Base-by-base conservation (phyloP, 352 stramenopile species). In the Aphanomyces invadans region DNA sequence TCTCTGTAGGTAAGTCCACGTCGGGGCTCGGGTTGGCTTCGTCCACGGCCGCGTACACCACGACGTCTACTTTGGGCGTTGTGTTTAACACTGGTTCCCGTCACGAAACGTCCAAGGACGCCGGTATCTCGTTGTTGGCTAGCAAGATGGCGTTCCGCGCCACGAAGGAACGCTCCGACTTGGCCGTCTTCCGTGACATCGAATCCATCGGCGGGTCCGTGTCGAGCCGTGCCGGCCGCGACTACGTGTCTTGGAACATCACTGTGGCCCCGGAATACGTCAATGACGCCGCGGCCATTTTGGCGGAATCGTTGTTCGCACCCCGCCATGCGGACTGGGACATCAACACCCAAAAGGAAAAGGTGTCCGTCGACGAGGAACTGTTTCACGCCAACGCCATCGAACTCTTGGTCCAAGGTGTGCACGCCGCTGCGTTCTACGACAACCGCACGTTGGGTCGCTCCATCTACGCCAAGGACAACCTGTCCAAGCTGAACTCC, bases 121-220 rank as follows among this genome's bases (percentile, higher is more conserved):
- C 80, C n/a, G 85, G 85, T 31, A 49, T 92, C 19, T 81, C 85
- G 74, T 79, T 90, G 75, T 76, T 94, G 48, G 87, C 87, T 49
- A 73, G 80, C 65, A 89, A 92, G 74, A 83, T 91, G 80, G 83
- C 85, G 33, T 94, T 94, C 81, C 85, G 83, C 48, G 74, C 83
- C 26, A 94, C 85, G 11, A 65, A 80, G 29, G 69, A 29, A 57
- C 85, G 83, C 70, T 92, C 85, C 62, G 85, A 94, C 70, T 74
- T 94, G 70, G 79, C 79, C 45, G 73, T 94, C 39, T 94, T 76
- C 76, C 83, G 85, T 62, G 85, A 89, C 68, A 85, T 93, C 70
- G 85, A 93, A 70, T 74, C 83, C 36, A 83, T 93, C 45, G 85
- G 85, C 54, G 85, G 85, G 33, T 74, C 81, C 23, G 73, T 91